Evolutionary conservation across 805 yeast genomes (phyloP), one percentile per base, ranked within the genome.

Genomic region (Starmerella sp.): DNA sequence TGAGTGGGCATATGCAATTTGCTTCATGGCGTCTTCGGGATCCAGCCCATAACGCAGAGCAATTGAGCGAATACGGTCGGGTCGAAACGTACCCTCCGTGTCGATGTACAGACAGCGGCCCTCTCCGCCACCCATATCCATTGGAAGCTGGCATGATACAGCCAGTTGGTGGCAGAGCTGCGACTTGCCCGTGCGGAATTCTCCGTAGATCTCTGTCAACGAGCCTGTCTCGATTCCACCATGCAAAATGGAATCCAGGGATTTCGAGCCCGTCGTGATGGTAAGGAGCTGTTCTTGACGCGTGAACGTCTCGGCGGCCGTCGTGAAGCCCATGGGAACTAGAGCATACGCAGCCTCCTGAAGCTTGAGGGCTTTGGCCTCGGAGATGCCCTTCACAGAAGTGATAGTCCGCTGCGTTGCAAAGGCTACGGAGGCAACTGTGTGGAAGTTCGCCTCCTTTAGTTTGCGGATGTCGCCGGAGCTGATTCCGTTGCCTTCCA

Each of bases 141-240:
- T 80, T 5, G 97, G 97, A 54, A 93, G 74, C 70, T 91, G 98
- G 69, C 97, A 91, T 2, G 97, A 91, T 6, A 93, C 96, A 0
- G 97, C 96, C 54, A 93, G 75, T 1, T 97, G 93, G 68, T 93
- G 98, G 70, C 98, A 93, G 48, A 93, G 72, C 73, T 93, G 98
- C 5, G 97, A 88, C 68, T 93, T 93, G 47, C 98, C 98, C 2
- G 98, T 93, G 73, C 97, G 81, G 69, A 90, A 93, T 70, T 93
- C 98, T 38, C 98, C 98, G 73, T 87, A 93, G 8, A 91, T 79
- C 71, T 93, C 98, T 1, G 98, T 93, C 60, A 93, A 84, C 2
- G 96, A 86, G 2, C 98, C 98, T 0, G 98, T 93, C 69, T 93
- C 98, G 51, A 93, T 79, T 43, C 98, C 98, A 53, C 98, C 98